Evolutionary conservation across 2,329 filamentous ascomycete species (phyloP).

Genomic region (Penicillium sp.): DNA sequence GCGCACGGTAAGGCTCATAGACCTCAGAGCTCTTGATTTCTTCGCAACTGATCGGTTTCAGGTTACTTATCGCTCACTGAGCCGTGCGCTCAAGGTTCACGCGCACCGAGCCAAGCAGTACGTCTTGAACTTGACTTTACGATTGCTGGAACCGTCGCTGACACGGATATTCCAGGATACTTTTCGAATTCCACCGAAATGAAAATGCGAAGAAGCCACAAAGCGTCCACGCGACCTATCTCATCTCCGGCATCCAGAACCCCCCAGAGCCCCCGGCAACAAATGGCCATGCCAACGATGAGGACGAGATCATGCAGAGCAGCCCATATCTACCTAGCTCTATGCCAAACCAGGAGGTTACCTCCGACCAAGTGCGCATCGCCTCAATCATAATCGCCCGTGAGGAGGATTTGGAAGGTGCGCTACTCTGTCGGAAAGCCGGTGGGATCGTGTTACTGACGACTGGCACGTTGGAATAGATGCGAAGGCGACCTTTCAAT

Average conservation of each 20-base stretch:
- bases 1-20: slow-evolving; percentile 64
- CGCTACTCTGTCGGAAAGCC: slow-evolving; percentile 17
- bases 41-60: slow-evolving; percentile 45
- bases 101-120: slow-evolving; percentile 90
- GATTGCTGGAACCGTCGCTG: background rate
- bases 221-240: slow-evolving; percentile 89
- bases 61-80: slow-evolving; percentile 87
- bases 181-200: slow-evolving; percentile 80
- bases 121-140: slow-evolving; percentile 36
- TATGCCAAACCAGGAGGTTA: slow-evolving; percentile 59
- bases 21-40: background rate
- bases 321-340: slow-evolving; percentile 73
- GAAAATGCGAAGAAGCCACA: slow-evolving; percentile 77
- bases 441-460: slow-evolving; percentile 4
- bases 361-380: slow-evolving; percentile 59
- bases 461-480: slow-evolving; percentile 53
- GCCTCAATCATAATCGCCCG: slow-evolving; percentile 70
- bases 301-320: slow-evolving; percentile 67
- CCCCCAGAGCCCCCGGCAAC: slow-evolving; percentile 39
- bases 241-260: slow-evolving; percentile 74
- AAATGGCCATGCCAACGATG: slow-evolving; percentile 63
- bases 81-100: slow-evolving; percentile 81
- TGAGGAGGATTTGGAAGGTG: slow-evolving; percentile 75
- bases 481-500: slow-evolving; percentile 69
- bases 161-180: slow-evolving; percentile 65